Evolutionary conservation across 2,329 filamentous ascomycete genomes (phyloP), one percentile per base, ranked within the genome.

Genomic region (Cladorrhinum sp.): DNA sequence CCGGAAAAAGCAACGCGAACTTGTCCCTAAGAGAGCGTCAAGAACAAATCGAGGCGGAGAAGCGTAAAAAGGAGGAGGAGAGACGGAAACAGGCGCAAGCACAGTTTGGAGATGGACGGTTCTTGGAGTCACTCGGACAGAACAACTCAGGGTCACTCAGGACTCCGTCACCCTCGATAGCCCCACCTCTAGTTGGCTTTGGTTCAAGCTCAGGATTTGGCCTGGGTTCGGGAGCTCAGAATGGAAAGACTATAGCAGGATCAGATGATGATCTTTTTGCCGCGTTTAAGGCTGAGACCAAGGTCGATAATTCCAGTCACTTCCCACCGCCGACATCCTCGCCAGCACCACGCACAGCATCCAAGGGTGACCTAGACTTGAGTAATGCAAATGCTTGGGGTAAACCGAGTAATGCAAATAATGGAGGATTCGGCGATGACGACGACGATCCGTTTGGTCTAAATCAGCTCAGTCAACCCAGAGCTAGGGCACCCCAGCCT

Each of bases 371-470:
- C 9, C 70, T 84, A 12, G 80, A 87, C 68, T 74, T 88, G 51
- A 79, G 76, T 58, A 77, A 79, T 58, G 81, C 85, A 1, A 78
- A 72, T 59, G 79, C 85, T 1, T 88, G 85, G 85, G 75, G 69
- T 23, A 67, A 76, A 57, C 71, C 76, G 24, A 50, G 70, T 3
- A 61, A 67, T 18, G 65, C 74, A 1, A 70, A 71, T 57, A 68
- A 69, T 49, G 71, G 69, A 10, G 72, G 67, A 0, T 76, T 86
- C 63, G 76, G 73, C 12, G 79, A 84, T 27, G 88, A 93, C 60
- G 91, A 96, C 67, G 92, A 96, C 70, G 92, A 96, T 70, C 91
- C 92, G 1, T 97, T 98, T 72, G 93, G 91, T 0, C 77, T 97
- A 36, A 87, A 81, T 61, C 79, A 88, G 65, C 72, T 92, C 69